Conservation (phyloP, 345 rosid genomes). For the Xanthoceras sorbifolium region DNA sequence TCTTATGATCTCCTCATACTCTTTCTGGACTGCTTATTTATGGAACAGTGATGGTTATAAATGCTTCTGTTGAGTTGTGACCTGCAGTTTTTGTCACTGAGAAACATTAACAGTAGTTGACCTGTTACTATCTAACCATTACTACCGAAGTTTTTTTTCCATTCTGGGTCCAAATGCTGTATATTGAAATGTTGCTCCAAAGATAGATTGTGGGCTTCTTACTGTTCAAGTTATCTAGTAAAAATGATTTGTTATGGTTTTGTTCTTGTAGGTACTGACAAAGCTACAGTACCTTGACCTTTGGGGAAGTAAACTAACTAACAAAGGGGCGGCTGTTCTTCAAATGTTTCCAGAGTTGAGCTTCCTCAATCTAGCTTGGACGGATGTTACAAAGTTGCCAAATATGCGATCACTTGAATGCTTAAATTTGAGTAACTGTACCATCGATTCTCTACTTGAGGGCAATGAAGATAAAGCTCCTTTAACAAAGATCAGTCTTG, state of each 20-base stretch:
- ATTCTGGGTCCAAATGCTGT: neutral
- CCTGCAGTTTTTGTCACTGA: too few species aligned
- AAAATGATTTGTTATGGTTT: neutral
- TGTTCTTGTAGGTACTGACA: slow-evolving; percentile 53
- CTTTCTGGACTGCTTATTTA: neutral
- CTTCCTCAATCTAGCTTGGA: slow-evolving; percentile 84
- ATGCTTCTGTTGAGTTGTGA: neutral
- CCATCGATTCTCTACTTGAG: slow-evolving; percentile 50
- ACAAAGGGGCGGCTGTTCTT: slow-evolving; percentile 58
- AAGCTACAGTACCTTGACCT: slow-evolving; percentile 87
- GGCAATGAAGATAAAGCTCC: slow-evolving; percentile 43
- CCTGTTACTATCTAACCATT: neutral
- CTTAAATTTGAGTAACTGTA: slow-evolving; percentile 82
- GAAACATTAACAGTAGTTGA: neutral
- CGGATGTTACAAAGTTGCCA: slow-evolving; percentile 62
- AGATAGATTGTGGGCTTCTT: neutral
- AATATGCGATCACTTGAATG: slow-evolving; percentile 61
- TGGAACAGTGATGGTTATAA: neutral
- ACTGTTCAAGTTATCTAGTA: neutral
- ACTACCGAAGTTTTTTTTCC: neutral
- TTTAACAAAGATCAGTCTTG: slow-evolving; percentile 54
- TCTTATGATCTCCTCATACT: neutral
- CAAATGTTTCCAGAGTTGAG: slow-evolving; percentile 56
- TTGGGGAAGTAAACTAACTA: slow-evolving; percentile 83
- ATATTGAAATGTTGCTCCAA: slow-evolving; percentile 13